Base-by-base conservation (phyloP, 1,284 basidiomycete genomes). In the Athelia sp. region DNA sequence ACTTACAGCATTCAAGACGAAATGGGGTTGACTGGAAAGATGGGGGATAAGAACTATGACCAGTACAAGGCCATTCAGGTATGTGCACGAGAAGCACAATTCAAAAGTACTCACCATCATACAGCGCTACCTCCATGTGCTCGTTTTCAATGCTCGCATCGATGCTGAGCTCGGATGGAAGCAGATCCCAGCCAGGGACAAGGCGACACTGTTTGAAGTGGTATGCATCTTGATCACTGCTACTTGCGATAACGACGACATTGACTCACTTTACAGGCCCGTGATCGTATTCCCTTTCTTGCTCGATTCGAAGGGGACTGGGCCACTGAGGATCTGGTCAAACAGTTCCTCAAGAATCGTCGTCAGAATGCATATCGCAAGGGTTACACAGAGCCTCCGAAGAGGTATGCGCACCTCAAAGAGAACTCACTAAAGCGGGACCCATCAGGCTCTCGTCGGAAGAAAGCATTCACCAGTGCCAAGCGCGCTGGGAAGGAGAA, bases 251-350 rank as follows among this genome's bases (percentile, higher is more conserved):
- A 46, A 8, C 2, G 11, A 14, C 17, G 14, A 47, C 17, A 17
- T 15, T 22, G 19, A 42, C 14, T 19, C 23, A 36, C 14, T n/a
- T 15, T 17, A 4, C n/a, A 60, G 56, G 52, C 51, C 1, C 48
- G 53, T 8, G 45, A 51, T 4, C 48, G 38, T 3, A 48, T 52
- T 31, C 58, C 55, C 0, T 51, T 49, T 31, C 52, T 61, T 10
- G 46, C 15, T 1, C 46, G 47, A 2, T 61, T 50, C 42, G 48
- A 47, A 18, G 50, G 58, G 29, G 54, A 58, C 46, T 61, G 58
- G 59, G 57, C 58, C 3, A 59, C 55, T 8, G 52, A 50, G 15
- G 58, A 53, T 18, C 46, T 58, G 22, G 46, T 57, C 18, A 53
- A 52, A 45, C 54, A 56, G 26, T 57, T 35, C 34, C 34, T 55